phyloP scores from a whole-genome alignment of 371 early-diverging fungal genomes.

The Lichtheimia hyalospora region DNA sequence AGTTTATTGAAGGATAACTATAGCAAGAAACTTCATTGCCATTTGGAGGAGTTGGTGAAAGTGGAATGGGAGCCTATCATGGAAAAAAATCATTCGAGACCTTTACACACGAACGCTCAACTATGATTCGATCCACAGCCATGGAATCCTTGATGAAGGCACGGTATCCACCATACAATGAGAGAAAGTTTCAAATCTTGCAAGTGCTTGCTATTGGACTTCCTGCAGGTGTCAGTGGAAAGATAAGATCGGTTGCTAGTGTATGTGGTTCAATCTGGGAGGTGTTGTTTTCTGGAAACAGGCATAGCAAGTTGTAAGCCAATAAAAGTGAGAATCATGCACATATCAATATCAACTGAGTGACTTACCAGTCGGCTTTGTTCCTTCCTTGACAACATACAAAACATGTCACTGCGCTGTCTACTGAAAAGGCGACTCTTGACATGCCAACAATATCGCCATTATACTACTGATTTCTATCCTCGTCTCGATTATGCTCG shows the following conservation, averaged over 20 bases:
- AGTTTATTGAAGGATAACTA: not conserved
- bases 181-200: slow-evolving; percentile 32
- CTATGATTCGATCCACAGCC: slow-evolving; percentile 52
- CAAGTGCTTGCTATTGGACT: slow-evolving; percentile 27
- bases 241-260: slow-evolving; percentile 22
- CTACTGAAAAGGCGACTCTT: not conserved
- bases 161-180: slow-evolving; percentile 54
- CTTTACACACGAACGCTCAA: slow-evolving; percentile 68
- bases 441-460: not conserved
- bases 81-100: slow-evolving; percentile 76
- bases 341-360: too few relatives aligned
- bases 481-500: slow-evolving; percentile 65
- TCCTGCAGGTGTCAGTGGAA: slow-evolving; percentile 24
- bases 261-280: slow-evolving; percentile 33
- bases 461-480: not conserved
- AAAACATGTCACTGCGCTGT: too few relatives aligned
- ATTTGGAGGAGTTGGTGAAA: slow-evolving; percentile 86
- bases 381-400: too few relatives aligned
- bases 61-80: slow-evolving; percentile 82
- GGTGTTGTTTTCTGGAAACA: slow-evolving; percentile 16
- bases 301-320: slow-evolving; percentile 19
- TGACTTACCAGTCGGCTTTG: too few relatives aligned
- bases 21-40: slow-evolving; percentile 59
- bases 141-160: slow-evolving; percentile 44
- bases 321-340: not conserved